phyloP scores from a whole-genome alignment of 805 yeast genomes.

The Ogataea pilisensis region DNA sequence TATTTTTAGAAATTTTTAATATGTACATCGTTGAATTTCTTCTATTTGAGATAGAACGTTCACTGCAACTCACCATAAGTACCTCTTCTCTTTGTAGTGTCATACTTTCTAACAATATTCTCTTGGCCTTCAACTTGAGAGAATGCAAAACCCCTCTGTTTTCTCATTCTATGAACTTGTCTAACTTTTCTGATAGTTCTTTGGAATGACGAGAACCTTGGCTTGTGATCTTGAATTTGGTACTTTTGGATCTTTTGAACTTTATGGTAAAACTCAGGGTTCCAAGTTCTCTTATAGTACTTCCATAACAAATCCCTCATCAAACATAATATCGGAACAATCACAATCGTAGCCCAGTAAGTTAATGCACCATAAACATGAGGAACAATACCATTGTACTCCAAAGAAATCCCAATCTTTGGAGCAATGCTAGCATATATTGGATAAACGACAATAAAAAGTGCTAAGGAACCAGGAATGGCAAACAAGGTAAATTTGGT shows the following conservation, averaged over 20 bases:
- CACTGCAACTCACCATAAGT: constrained; percentile 28
- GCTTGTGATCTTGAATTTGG: constrained; percentile 88
- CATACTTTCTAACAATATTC: constrained; percentile 86
- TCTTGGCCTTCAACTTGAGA: constrained; percentile 96
- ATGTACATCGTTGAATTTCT: background rate
- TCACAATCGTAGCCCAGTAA: constrained; percentile 79
- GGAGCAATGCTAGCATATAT: constrained; percentile 86
- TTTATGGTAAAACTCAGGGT: constrained; percentile 88
- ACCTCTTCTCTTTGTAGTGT: constrained; percentile 71
- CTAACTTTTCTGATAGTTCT: constrained; percentile 95
- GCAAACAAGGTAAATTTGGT: constrained; percentile 88
- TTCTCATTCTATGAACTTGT: constrained; percentile 96
- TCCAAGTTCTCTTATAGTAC: constrained; percentile 85
- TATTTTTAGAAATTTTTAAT: no score
- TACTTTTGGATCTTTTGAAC: constrained; percentile 97
- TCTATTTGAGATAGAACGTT: background rate
- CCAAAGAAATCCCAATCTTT: constrained; percentile 70
- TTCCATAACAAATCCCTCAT: constrained; percentile 92
- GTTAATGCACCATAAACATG: constrained; percentile 72
- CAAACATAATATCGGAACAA: constrained; percentile 74
- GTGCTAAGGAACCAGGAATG: constrained; percentile 85
- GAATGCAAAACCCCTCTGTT: constrained; percentile 97
- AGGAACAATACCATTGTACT: constrained; percentile 74
- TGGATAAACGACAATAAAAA: constrained; percentile 88
- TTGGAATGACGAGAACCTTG: constrained; percentile 96